phyloP scores from a whole-genome alignment of 768 basidiomycete species.

The Candolleomyces efflorescens region DNA sequence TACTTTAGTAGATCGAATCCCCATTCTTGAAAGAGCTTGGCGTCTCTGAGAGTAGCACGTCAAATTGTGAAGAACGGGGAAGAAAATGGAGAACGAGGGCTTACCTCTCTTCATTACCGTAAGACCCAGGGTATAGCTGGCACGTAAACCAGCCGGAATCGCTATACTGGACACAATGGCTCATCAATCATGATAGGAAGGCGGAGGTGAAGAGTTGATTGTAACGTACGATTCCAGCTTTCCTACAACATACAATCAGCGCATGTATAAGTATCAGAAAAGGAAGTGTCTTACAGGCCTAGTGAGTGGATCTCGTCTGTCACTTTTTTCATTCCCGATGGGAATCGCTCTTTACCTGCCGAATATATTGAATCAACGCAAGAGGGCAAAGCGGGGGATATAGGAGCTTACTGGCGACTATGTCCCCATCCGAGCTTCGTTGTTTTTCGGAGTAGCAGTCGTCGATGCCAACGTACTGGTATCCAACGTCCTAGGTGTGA shows the following conservation, averaged over 20 bases:
- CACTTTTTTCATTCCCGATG: constrained; percentile 53
- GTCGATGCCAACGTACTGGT: constrained; percentile 56
- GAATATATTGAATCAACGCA: neutral
- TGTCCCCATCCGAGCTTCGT: constrained; percentile 45
- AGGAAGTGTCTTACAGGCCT: constrained; percentile 43
- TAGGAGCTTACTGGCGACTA: constrained; percentile 47
- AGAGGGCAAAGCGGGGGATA: neutral
- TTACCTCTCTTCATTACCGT: constrained; percentile 54
- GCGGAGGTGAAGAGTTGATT: neutral
- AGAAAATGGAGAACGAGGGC: constrained; percentile 3
- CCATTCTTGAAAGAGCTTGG: constrained; percentile 58
- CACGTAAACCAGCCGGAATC: constrained; percentile 71
- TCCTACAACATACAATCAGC: constrained; percentile 26
- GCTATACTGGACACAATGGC: constrained; percentile 51
- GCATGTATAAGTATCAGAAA: constrained; percentile 9
- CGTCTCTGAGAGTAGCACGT: constrained; percentile 37
- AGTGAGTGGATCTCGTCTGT: constrained; percentile 52
- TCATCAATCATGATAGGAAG: neutral
- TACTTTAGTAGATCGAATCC: constrained; percentile 65
- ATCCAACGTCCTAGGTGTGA: constrained; percentile 46
- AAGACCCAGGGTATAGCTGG: constrained; percentile 60
- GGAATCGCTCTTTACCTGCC: constrained; percentile 47
- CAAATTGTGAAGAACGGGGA: neutral
- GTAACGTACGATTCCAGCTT: constrained; percentile 54
- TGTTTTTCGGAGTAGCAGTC: constrained; percentile 63